phyloP scores from a whole-genome alignment of 2,329 filamentous ascomycete species.

The Thelonectria discophora region DNA sequence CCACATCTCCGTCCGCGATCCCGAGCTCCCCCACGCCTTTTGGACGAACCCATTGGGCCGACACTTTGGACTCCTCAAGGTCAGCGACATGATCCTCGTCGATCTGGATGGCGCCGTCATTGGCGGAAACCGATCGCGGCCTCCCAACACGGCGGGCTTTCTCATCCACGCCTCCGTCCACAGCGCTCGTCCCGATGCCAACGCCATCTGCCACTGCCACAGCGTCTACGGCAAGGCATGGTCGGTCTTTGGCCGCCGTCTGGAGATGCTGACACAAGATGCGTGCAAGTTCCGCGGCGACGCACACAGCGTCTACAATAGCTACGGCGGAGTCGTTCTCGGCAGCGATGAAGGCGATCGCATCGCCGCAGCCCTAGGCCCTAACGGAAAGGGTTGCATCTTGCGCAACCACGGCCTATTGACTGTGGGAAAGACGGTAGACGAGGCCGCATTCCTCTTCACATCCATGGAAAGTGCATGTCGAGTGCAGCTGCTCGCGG shows the following conservation, averaged over 20 bases:
- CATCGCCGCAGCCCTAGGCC: slow-evolving; percentile 70
- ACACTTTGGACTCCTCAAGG: slow-evolving; percentile 73
- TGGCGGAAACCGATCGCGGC: slow-evolving; percentile 66
- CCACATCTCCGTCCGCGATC: slow-evolving; percentile 72
- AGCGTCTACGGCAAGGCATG: slow-evolving; percentile 72
- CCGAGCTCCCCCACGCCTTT: slow-evolving; percentile 66
- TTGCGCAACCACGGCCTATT: slow-evolving; percentile 76
- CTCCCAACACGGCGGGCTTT: slow-evolving; percentile 74
- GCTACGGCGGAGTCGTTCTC: slow-evolving; percentile 62
- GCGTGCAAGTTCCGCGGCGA: slow-evolving; percentile 69
- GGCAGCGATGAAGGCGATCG: slow-evolving; percentile 69
- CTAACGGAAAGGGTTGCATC: slow-evolving; percentile 66
- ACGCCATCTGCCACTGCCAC: slow-evolving; percentile 75
- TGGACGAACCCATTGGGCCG: slow-evolving; percentile 73
- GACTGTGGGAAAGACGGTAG: slow-evolving; percentile 74
- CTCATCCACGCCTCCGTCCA: slow-evolving; percentile 73
- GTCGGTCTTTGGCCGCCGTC: slow-evolving; percentile 67
- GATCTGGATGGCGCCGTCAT: slow-evolving; percentile 68
- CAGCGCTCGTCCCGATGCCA: slow-evolving; percentile 69
- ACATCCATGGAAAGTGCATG: slow-evolving; percentile 73
- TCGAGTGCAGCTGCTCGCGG: slow-evolving; percentile 48
- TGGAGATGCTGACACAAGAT: slow-evolving; percentile 76
- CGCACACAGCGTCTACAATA: slow-evolving; percentile 70
- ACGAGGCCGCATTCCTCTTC: slow-evolving; percentile 77
- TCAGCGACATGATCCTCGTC: slow-evolving; percentile 74